Percentiles rank a stretch among this genome's conserved stretches.
phyloP scores from a whole-genome alignment of 179 eudicot species.

The Pouteria campechiana region DNA sequence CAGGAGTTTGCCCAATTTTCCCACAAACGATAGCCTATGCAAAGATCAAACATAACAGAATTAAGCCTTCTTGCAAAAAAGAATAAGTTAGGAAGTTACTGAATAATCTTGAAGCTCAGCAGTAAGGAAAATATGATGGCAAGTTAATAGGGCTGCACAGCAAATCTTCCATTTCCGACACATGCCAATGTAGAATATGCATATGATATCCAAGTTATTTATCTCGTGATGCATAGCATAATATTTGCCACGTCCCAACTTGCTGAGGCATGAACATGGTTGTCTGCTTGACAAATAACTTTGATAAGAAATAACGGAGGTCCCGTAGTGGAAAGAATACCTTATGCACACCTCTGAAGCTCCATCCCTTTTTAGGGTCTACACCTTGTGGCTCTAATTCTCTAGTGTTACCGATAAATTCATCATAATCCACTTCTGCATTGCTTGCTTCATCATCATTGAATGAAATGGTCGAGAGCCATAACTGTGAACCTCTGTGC shows the following conservation, averaged over 20 bases:
- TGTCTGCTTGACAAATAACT: too few relatives aligned
- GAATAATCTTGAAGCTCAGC: not conserved
- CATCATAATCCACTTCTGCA: slow-evolving; percentile 26
- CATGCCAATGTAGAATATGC: too few relatives aligned
- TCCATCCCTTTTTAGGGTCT: slow-evolving; percentile 80
- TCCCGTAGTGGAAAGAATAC: too few relatives aligned
- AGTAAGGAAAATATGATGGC: not conserved
- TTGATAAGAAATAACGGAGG: too few relatives aligned
- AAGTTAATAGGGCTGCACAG: not conserved
- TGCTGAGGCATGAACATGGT: too few relatives aligned
- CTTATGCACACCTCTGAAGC: slow-evolving; percentile 89
- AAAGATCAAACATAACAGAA: slow-evolving; percentile 1
- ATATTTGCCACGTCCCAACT: too few relatives aligned
- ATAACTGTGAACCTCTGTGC: slow-evolving; percentile 32
- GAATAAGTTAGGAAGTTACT: not conserved
- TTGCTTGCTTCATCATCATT: slow-evolving; percentile 19
- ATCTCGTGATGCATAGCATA: too few relatives aligned
- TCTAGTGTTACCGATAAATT: slow-evolving; percentile 32
- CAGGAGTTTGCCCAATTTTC: slow-evolving; percentile 77
- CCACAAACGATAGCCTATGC: slow-evolving; percentile 94
- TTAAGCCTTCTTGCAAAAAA: slow-evolving; percentile 2
- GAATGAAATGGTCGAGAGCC: slow-evolving; percentile 32
- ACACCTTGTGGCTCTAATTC: slow-evolving; percentile 51
- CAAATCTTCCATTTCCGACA: not conserved
- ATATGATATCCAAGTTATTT: too few relatives aligned